These are phyloP conservation scores for Lepiota venenata DNA, from an alignment of 768 basidiomycete genomes.

Conservation along the genomic window DNA sequence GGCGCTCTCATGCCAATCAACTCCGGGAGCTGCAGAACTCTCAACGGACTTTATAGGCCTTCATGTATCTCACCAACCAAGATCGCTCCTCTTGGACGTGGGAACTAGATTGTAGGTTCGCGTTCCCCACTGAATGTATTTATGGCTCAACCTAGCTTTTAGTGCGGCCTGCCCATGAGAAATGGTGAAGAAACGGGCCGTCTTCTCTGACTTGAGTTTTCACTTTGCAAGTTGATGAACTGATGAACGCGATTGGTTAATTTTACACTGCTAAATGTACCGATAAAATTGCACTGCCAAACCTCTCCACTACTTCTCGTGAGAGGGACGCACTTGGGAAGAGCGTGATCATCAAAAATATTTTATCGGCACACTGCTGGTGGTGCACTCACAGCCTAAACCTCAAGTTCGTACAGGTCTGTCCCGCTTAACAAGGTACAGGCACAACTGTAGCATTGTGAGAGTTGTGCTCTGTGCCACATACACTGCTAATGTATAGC, in stretches of 20 bases:
- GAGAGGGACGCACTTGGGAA: conserved; percentile 38
- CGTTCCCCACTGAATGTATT: background rate
- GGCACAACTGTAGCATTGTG: conserved; percentile 45
- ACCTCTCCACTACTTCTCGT: conserved; percentile 39
- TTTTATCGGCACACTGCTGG: background rate
- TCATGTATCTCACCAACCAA: conserved; percentile 64
- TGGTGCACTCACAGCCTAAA: conserved; percentile 56
- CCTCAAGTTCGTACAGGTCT: conserved; percentile 79
- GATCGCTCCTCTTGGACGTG: conserved; percentile 75
- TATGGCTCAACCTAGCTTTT: background rate
- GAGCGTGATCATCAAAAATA: background rate
- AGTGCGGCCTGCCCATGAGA: conserved; percentile 46
- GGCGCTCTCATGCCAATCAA: conserved; percentile 15
- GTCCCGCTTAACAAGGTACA: conserved; percentile 66
- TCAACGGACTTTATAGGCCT: conserved; percentile 39
- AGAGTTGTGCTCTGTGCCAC: background rate
- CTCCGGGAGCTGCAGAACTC: background rate
- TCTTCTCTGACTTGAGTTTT: background rate
- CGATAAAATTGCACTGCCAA: background rate
- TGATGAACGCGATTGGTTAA: background rate
- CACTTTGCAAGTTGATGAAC: background rate
- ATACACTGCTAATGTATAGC: conserved; percentile 13
- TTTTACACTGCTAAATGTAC: background rate
- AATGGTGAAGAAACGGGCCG: conserved; percentile 27
- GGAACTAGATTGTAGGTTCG: conserved; percentile 72